Evolutionary conservation across 768 basidiomycete genomes (phyloP), one percentile per base, ranked within the genome.

Genomic region (Tulasnella sp.): DNA sequence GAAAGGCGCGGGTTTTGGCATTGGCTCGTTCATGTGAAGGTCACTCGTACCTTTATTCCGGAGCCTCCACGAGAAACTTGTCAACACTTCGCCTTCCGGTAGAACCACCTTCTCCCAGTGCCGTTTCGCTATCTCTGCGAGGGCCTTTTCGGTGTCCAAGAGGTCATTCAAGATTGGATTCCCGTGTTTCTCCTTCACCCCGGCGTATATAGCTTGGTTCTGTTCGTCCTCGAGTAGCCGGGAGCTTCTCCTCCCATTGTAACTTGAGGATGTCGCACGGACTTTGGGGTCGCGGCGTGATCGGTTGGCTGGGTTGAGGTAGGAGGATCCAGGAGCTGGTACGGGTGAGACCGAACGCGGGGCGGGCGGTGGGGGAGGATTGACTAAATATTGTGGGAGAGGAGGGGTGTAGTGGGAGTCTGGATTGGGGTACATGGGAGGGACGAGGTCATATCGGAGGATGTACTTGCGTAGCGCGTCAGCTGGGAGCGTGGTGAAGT

Each of bases 121-220:
- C 53, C 74, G 74, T 64, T 86, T 82, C 2, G 80, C 85, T 37
- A 90, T 74, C 6, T 71, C 69, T 2, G 86, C 86, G 32, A 90
- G 69, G 41, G 83, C 74, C 0, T 67, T 71, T 58, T 86, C 82
- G 14, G 86, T 71, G 35, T 87, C 86, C 32, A 73, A 74, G 11
- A 83, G 65, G 66, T 90, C 87, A 8, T 82, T 77, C 56, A 87
- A 67, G 51, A 88, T 77, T 2, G 86, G 83, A 7, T 77, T 76
- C 3, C 57, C 42, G 17, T 81, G 78, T 36, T 66, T 66, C 57
- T 67, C 70, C 56, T 70, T 62, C 40, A 59, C 37, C 6, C 57
- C 34, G 77, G 50, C 50, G 21, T 52, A 52, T 14, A 52, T 15
- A 34, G 32, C 50, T 29, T 40, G 50, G 12, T 31, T 7, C 9